Base-by-base conservation (phyloP, 2,329 filamentous ascomycete genomes). In the Fusarium setosum region DNA sequence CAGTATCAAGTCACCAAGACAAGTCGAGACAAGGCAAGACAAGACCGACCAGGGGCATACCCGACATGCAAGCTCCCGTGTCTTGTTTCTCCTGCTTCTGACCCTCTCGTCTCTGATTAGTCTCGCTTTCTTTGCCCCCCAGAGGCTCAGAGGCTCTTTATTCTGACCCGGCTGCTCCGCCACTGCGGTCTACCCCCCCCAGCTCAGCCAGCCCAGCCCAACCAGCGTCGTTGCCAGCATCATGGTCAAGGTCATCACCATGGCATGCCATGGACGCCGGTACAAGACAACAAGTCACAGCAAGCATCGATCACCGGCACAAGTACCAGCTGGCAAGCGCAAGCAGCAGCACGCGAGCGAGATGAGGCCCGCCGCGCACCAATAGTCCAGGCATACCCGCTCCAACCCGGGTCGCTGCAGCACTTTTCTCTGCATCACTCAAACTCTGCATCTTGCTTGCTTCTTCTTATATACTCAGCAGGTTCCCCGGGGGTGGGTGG, bases 381-480 rank as follows among this genome's bases (percentile, higher is more conserved):
- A 71, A 70, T 71, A 66, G 64, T 58, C 32, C 45, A 63, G 35
- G 54, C 65, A 59, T 70, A 68, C 64, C 68, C 67, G 67, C 65
- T 58, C 62, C 54, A 59, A 59, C 67, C 69, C 64, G 68, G 56
- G 42, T 50, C 49, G 68, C 58, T 69, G 47, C 63, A 67, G 53
- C 61, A 37, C 45, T 61, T 37, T 59, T 52, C 57, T 35, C 56
- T 63, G 65, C 65, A 60, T 63, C 53, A 56, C 59, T 59, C 42
- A 49, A 34, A 49, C 18, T 62, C 51, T 68, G 59, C 64, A 60
- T 67, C 41, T 59, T 68, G 44, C 54, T 67, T 70, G 64, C 68
- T 71, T 71, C 68, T 71, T 71, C 59, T 71, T 70, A 68, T 70
- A 71, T 65, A 61, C 57, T 65, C 51, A 55, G 63, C 58, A 41